Conservation (phyloP, 2,329 filamentous ascomycete species). For the Aspergillus jensenii region DNA sequence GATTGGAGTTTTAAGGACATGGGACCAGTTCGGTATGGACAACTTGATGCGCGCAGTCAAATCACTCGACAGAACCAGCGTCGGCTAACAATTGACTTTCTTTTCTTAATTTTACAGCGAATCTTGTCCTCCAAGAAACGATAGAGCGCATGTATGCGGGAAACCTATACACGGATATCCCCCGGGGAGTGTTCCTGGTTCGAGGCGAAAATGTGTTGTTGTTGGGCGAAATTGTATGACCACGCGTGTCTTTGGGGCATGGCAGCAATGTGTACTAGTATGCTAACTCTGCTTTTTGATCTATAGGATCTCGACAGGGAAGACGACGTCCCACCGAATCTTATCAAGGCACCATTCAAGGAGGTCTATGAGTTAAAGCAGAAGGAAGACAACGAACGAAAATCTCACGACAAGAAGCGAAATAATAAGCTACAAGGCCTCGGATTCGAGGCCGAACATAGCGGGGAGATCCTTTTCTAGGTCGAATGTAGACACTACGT, state of each 20-base stretch:
- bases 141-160: conserved; percentile 80
- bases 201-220: conserved; percentile 96
- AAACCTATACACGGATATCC: conserved; percentile 77
- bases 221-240: conserved; percentile 76
- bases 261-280: not conserved
- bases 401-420: conserved; percentile 70
- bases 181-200: conserved; percentile 84
- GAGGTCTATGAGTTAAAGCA: conserved; percentile 72
- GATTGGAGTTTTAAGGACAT: conserved; percentile 87
- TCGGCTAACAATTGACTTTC: conserved; percentile 4
- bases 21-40: conserved; percentile 91
- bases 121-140: conserved; percentile 91
- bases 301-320: conserved; percentile 85
- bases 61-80: not conserved
- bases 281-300: conserved; percentile 6
- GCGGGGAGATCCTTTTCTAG: conserved; percentile 72
- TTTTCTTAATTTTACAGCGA: conserved; percentile 60
- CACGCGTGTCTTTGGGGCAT: not conserved
- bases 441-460: conserved; percentile 85
- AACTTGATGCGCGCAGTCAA: not conserved
- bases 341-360: conserved; percentile 64
- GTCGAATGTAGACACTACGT: not conserved
- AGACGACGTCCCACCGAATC: conserved; percentile 75
- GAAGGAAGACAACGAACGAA: conserved; percentile 67
- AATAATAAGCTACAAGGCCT: conserved; percentile 70